Conservation (phyloP, 164 flowering plant species). For the Tetracentron sinense region DNA sequence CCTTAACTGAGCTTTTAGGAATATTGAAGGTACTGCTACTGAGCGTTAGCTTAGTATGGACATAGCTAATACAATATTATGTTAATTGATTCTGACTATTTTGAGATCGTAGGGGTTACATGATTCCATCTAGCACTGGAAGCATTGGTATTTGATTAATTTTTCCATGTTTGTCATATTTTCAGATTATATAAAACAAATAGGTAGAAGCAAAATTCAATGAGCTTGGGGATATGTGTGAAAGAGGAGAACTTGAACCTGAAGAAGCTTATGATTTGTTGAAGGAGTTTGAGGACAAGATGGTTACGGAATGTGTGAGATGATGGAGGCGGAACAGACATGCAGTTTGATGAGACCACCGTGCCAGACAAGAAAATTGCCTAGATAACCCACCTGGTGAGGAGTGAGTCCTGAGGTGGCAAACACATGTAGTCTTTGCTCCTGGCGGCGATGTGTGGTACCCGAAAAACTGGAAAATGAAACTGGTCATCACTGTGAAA, state of each 20-base stretch:
- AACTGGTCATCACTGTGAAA: conserved; percentile 83
- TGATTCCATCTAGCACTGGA: not conserved
- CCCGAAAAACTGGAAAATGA: conserved; percentile 92
- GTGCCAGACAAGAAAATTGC: conserved; percentile 36
- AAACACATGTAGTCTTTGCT: conserved; percentile 68
- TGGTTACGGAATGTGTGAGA: conserved; percentile 57
- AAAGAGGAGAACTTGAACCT: conserved; percentile 67
- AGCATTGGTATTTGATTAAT: too few relatives aligned
- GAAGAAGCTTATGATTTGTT: conserved; percentile 68
- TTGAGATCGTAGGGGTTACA: too few relatives aligned
- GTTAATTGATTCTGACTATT: too few relatives aligned
- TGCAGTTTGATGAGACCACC: conserved; percentile 35
- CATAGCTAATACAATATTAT: too few relatives aligned
- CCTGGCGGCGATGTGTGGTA: conserved; percentile 98
- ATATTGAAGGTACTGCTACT: not conserved
- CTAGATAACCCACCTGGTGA: conserved; percentile 92
- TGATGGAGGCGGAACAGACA: conserved; percentile 51
- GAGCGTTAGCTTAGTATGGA: not conserved
- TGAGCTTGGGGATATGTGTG: conserved; percentile 84
- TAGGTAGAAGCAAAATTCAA: conserved; percentile 69
- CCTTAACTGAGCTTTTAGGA: too few relatives aligned
- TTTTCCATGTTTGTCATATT: not conserved
- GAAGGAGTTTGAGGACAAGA: conserved; percentile 80
- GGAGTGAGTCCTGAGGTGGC: conserved; percentile 92
- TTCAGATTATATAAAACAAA: conserved; percentile 69